Evolutionary conservation across 2,329 filamentous ascomycete species (phyloP).

Genomic region (Cryphonectria naterciae): DNA sequence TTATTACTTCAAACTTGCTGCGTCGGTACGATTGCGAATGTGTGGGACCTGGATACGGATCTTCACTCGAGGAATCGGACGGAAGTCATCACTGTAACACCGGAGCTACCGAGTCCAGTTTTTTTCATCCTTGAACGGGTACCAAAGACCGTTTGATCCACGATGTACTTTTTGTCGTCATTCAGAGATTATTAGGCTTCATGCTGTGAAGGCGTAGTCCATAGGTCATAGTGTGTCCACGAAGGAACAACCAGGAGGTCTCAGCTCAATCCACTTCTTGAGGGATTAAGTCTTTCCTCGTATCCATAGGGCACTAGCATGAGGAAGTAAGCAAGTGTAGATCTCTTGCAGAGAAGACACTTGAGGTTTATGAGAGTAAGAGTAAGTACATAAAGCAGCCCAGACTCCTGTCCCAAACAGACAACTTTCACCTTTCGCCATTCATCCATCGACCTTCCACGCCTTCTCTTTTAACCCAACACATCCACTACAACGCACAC

Average conservation of each 20-base stretch:
- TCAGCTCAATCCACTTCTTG: neutral
- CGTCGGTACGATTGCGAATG: neutral
- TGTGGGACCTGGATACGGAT: neutral
- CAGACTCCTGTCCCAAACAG: neutral
- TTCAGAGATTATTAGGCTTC: neutral
- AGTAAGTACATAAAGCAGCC: neutral
- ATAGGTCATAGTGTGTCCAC: neutral
- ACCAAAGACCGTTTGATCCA: neutral
- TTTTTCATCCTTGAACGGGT: neutral
- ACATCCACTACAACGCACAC: neutral
- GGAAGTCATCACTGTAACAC: neutral
- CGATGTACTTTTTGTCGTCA: neutral
- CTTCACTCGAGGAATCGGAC: neutral
- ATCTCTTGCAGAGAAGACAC: too few relatives aligned
- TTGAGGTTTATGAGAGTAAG: neutral
- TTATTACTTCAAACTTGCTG: neutral
- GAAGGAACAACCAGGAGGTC: neutral
- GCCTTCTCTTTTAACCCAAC: neutral
- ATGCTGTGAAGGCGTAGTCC: neutral
- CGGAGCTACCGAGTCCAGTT: neutral
- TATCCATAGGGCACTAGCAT: too few relatives aligned
- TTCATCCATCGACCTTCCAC: neutral
- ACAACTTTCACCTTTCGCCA: neutral
- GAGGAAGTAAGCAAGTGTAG: too few relatives aligned
- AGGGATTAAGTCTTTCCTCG: too few relatives aligned